Conservation (phyloP, 495 filamentous ascomycete species). For the Massariosphaeria phaeospora region DNA sequence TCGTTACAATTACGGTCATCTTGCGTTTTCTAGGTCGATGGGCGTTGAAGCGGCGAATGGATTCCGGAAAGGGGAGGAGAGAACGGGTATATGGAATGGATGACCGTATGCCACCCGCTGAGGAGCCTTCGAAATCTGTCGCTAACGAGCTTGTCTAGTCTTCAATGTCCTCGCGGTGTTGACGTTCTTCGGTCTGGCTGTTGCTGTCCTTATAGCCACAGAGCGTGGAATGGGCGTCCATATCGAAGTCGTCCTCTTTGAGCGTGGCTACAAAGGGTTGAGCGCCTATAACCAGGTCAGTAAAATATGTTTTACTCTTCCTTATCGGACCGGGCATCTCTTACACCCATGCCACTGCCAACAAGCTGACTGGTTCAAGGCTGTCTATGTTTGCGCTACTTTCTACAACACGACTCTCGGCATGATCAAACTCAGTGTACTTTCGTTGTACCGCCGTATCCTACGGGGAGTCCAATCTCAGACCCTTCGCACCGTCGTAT, state of each 20-base stretch:
- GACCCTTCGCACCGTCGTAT: not conserved
- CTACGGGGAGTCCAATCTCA: conserved; percentile 11
- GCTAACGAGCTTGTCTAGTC: not conserved
- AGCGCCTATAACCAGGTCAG: conserved; percentile 13
- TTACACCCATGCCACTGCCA: not conserved
- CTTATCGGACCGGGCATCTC: not conserved
- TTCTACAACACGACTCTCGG: conserved; percentile 22
- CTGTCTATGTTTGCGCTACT: conserved; percentile 6
- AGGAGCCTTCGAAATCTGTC: not conserved
- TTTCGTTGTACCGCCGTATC: conserved; percentile 14
- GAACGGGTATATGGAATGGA: conserved; percentile 7
- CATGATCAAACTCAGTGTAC: conserved; percentile 19
- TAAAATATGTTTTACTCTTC: too few relatives aligned
- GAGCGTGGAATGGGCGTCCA: conserved; percentile 14
- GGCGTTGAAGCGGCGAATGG: not conserved
- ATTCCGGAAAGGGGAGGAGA: conserved; percentile 1
- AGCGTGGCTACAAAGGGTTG: conserved; percentile 1
- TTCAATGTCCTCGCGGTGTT: conserved; percentile 13
- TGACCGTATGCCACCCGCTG: conserved; percentile 2
- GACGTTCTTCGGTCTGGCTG: conserved; percentile 13
- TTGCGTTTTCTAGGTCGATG: conserved; percentile 11
- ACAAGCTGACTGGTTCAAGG: not conserved
- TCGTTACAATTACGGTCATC: not conserved
- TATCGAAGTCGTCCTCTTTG: conserved; percentile 1
- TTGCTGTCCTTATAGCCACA: conserved; percentile 10